These are phyloP conservation scores for Aspergillus fumigatus DNA, from an alignment of 2,329 filamentous ascomycete genomes.

Conservation along the genomic window DNA sequence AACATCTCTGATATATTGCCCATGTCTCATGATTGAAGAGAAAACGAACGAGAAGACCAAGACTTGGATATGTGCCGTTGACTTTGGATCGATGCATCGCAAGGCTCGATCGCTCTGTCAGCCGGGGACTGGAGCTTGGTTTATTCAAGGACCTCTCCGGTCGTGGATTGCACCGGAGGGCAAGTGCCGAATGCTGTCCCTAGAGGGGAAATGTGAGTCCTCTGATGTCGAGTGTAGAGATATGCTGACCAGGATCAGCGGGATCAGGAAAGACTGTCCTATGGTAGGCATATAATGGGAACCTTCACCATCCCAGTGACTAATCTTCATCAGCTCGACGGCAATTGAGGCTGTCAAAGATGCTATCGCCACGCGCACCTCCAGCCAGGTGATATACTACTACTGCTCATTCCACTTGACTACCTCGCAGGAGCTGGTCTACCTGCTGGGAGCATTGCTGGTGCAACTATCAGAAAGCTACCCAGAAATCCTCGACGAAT, in stretches of 20 bases:
- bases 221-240: background rate
- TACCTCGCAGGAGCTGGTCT: background rate
- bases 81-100: background rate
- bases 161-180: background rate
- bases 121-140: background rate
- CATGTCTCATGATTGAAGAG: background rate
- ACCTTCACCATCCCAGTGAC: background rate
- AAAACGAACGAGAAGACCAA: background rate
- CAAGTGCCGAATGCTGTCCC: background rate
- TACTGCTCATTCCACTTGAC: background rate
- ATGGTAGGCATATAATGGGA: background rate
- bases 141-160: background rate
- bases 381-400: background rate
- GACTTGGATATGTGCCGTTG: background rate
- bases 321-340: background rate
- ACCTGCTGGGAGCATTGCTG: background rate
- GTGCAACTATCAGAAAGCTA: background rate
- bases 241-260: background rate
- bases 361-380: background rate
- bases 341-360: background rate
- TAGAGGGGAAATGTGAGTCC: background rate
- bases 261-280: background rate
- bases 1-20: too few species aligned
- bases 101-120: background rate
- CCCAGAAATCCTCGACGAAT: background rate